phyloP scores from a whole-genome alignment of 441 rosid species.

The Gossypium laxum region DNA sequence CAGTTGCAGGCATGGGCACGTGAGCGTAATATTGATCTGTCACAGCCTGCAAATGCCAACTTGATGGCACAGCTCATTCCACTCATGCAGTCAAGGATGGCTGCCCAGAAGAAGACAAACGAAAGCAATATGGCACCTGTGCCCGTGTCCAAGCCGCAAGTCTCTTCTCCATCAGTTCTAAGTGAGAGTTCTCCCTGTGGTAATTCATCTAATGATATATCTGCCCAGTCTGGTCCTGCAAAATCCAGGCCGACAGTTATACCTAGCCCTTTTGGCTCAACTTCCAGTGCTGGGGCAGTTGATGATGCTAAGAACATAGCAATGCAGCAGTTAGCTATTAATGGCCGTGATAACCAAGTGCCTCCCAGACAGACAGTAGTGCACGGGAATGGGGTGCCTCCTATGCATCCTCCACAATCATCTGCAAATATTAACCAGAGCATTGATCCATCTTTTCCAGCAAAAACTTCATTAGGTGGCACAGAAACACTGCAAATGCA shows the following conservation, averaged over 20 bases:
- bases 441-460: conserved; percentile 44
- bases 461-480: conserved; percentile 37
- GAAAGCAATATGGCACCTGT: conserved; percentile 46
- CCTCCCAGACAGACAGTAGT: conserved; percentile 46
- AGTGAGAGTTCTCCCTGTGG: conserved; percentile 67
- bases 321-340: conserved; percentile 53
- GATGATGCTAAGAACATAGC: conserved; percentile 34
- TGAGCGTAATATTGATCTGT: conserved; percentile 76
- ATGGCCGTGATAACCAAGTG: conserved; percentile 59
- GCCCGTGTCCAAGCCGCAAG: conserved; percentile 58
- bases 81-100: conserved; percentile 74
- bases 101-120: conserved; percentile 64
- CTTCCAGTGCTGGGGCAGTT: conserved; percentile 44
- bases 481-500: conserved; percentile 56
- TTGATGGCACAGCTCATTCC: conserved; percentile 77
- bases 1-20: conserved; percentile 92
- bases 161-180: conserved; percentile 58
- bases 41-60: conserved; percentile 84
- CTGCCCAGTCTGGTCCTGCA: conserved; percentile 74
- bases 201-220: conserved; percentile 69
- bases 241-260: conserved; percentile 51
- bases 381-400: conserved; percentile 62
- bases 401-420: conserved; percentile 59
- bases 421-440: conserved; percentile 43
- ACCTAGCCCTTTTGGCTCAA: conserved; percentile 42